These are phyloP conservation scores for Colletotrichum destructivum DNA, from an alignment of 2,329 filamentous ascomycete species.

Conservation along the genomic window DNA sequence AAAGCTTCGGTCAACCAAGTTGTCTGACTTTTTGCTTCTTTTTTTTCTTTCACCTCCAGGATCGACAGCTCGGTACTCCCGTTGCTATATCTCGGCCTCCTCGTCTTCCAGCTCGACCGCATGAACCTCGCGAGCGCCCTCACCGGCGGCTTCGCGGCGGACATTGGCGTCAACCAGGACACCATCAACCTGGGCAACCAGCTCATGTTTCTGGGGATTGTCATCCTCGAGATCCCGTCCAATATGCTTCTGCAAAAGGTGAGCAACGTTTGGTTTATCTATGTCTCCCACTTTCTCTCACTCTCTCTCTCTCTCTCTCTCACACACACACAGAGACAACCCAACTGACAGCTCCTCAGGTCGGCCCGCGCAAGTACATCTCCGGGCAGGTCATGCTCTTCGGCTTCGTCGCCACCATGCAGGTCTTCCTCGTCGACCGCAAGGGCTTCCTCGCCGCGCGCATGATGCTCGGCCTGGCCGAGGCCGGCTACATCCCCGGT, in stretches of 20 bases:
- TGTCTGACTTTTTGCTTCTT: too few species aligned
- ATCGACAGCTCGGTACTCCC: constrained; percentile 63
- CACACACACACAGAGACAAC: neutral
- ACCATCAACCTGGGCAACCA: constrained; percentile 69
- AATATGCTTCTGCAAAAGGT: constrained; percentile 60
- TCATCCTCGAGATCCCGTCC: constrained; percentile 65
- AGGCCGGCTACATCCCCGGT: constrained; percentile 67
- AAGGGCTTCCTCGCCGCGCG: constrained; percentile 61
- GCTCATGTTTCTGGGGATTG: constrained; percentile 66
- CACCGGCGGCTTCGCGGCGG: constrained; percentile 61
- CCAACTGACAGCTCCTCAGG: constrained; percentile 43
- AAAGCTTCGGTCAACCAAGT: neutral
- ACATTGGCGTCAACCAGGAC: constrained; percentile 60
- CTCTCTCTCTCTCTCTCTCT: too few species aligned
- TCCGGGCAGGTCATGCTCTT: constrained; percentile 64
- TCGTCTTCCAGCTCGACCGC: constrained; percentile 67
- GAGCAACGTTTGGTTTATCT: neutral
- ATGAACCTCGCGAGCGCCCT: constrained; percentile 67
- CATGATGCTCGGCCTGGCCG: constrained; percentile 61
- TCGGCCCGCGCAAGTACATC: constrained; percentile 65
- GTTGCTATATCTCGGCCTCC: constrained; percentile 63
- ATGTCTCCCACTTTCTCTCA: too few species aligned
- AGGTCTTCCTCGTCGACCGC: constrained; percentile 58
- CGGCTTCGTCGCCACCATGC: constrained; percentile 61
- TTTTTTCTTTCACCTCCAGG: constrained; percentile 47